Conservation (phyloP, 495 filamentous ascomycete genomes). For the Xylaria flabelliformis region DNA sequence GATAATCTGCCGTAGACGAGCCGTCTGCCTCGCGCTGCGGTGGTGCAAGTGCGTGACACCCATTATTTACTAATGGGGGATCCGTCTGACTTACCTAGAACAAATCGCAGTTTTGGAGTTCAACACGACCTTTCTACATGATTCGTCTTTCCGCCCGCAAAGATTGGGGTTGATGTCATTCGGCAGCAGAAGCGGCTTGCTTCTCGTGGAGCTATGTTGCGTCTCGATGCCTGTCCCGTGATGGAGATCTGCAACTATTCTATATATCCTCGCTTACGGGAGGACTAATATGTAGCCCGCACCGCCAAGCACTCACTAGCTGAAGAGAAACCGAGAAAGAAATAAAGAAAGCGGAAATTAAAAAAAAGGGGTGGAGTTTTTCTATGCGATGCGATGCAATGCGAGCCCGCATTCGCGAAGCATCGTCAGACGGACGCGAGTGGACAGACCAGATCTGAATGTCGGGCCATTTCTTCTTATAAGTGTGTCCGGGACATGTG, state of each 20-base stretch:
- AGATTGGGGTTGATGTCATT: neutral
- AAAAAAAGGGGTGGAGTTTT: neutral
- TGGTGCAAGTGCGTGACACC: slow-evolving; percentile 16
- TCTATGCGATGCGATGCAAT: neutral
- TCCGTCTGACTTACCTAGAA: neutral
- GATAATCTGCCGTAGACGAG: slow-evolving; percentile 44
- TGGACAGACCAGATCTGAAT: neutral
- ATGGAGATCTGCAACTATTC: neutral
- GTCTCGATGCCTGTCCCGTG: neutral
- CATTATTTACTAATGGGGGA: slow-evolving; percentile 12
- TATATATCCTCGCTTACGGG: neutral
- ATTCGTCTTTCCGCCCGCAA: neutral
- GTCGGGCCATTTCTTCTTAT: slow-evolving; percentile 11
- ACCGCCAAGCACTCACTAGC: slow-evolving; percentile 6
- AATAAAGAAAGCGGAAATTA: neutral
- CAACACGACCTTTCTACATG: slow-evolving; percentile 2
- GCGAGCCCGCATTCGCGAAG: slow-evolving; percentile 9
- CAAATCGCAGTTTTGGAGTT: neutral
- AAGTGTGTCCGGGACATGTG: slow-evolving; percentile 23
- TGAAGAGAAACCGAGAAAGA: neutral
- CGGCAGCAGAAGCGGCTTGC: slow-evolving; percentile 6
- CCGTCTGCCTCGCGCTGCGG: slow-evolving; percentile 27
- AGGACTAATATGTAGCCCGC: slow-evolving; percentile 10
- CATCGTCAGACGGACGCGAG: neutral
- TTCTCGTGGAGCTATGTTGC: neutral